Evolutionary conservation across 139 green algal species (phyloP), one percentile per base, ranked within the genome.

Genomic region (Asterochloris sp.): DNA sequence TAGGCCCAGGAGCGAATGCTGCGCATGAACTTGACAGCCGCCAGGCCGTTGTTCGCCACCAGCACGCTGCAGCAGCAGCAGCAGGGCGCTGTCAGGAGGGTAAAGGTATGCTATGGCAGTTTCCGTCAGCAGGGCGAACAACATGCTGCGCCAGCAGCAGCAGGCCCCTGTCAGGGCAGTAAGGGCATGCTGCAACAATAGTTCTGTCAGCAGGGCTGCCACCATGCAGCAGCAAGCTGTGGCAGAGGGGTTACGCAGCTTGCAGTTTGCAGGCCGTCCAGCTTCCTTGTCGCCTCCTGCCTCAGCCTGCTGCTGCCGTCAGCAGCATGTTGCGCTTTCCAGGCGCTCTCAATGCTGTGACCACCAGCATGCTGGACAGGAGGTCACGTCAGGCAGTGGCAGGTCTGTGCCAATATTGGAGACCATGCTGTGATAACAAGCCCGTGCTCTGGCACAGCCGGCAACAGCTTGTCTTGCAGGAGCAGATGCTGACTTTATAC

Each of bases 1-100:
- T 91, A 91, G 10, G 94, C 93, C 94, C 94, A 98, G 14, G 82
- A 91, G 66, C 93, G 90, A 14, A 99, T 89, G 83, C 86, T 94
- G 80, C 96, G 90, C 78, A 99, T 99, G 91, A 98, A 99, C 86
- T 99, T 99, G 81, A 98, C 95, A 0, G 96, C 96, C 24, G 93
- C 96, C 38, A 95, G 88, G 19, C 96, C 96, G 83, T 98, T 99
- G 94, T 99, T 98, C 38, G 95, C 94, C 29, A 99, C 93, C 29
- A 98, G 90, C 21, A 98, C 91, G 74, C 91, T 96, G 88, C 78
- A 79, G 17, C 29, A 68, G 13, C n/a, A 79, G 26, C 21, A 80
- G 60, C n/a, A 29, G 13, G 13, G 19, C 60, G 64, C 11, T 38
- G 12, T 74, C 29, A 74, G 74, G 10, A 82, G 63, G 63, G 54